These are phyloP conservation scores for Polytrichum commune DNA, from an alignment of 225 moss, liverwort and hornwort genomes.

Conservation along the genomic window DNA sequence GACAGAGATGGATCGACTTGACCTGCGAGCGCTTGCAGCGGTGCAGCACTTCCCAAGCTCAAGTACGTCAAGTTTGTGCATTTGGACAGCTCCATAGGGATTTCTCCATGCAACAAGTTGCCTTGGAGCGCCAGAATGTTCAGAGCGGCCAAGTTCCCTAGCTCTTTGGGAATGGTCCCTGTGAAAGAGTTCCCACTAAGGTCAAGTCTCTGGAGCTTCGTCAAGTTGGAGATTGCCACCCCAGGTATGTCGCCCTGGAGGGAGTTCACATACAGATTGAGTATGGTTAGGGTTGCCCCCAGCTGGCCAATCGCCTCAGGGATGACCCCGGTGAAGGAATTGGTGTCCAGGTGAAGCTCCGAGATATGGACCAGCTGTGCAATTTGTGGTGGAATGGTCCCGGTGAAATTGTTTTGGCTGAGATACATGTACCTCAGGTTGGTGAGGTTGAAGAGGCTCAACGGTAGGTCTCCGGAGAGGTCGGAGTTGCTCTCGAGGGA, in stretches of 20 bases:
- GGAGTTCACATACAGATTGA: slow-evolving; percentile 1
- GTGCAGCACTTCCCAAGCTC: slow-evolving; percentile 10
- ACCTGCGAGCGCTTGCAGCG: slow-evolving; percentile 1
- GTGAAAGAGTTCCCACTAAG: slow-evolving; percentile 17
- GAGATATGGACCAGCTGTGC: not conserved
- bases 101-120: slow-evolving; percentile 15
- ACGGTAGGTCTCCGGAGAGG: not conserved
- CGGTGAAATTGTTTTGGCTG: not conserved
- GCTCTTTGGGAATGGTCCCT: slow-evolving; percentile 31
- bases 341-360: not conserved
- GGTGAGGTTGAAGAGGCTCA: not conserved
- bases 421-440: not conserved
- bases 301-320: not conserved
- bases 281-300: not conserved
- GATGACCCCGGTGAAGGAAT: not conserved
- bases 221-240: slow-evolving; percentile 19
- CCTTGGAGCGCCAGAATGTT: slow-evolving; percentile 23
- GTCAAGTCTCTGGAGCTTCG: slow-evolving; percentile 21
- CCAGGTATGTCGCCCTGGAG: slow-evolving; percentile 31
- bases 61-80: slow-evolving; percentile 23
- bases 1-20: slow-evolving; percentile 3
- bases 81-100: slow-evolving; percentile 33
- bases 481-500: not conserved
- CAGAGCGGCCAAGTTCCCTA: slow-evolving; percentile 33
- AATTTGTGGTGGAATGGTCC: not conserved